Percentiles rank a stretch among this genome's conserved stretches.
phyloP scores from a whole-genome alignment of 2,329 filamentous ascomycete species.

The Metarhizium album region DNA sequence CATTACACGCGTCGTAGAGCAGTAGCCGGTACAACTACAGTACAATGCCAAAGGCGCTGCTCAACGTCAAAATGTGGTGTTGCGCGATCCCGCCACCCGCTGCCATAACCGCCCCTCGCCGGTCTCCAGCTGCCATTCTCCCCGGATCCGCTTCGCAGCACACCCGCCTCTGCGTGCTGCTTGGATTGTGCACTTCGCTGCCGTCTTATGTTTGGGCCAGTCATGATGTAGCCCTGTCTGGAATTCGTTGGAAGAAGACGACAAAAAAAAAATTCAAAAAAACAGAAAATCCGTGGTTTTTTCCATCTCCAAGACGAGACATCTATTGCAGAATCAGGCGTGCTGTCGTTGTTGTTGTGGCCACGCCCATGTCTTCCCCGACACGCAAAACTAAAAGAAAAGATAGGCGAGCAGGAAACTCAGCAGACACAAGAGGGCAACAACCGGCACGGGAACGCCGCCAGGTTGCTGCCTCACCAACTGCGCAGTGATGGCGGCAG shows the following conservation, averaged over 20 bases:
- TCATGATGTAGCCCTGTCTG: background rate
- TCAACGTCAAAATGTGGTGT: background rate
- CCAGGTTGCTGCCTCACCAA: constrained; percentile 46
- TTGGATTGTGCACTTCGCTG: background rate
- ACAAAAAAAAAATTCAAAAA: no score
- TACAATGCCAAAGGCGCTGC: constrained; percentile 1
- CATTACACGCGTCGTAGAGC: constrained; percentile 2
- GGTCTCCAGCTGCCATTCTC: no score
- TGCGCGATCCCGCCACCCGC: background rate
- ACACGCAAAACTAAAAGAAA: constrained; percentile 61
- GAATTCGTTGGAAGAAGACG: background rate
- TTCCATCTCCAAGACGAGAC: background rate
- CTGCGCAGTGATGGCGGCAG: constrained; percentile 38
- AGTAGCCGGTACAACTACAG: constrained; percentile 4
- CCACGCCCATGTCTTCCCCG: background rate
- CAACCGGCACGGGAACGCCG: constrained; percentile 79
- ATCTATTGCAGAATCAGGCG: no score
- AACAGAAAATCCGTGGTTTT: background rate
- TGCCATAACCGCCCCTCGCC: background rate
- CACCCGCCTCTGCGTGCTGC: background rate
- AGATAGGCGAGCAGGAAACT: constrained; percentile 93
- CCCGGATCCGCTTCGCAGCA: background rate
- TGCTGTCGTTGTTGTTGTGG: background rate
- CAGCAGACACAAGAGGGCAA: constrained; percentile 71
- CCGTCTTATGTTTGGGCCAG: background rate